These are phyloP conservation scores for Rugonectria rugulosa DNA, from an alignment of 2,329 filamentous ascomycete genomes.

Conservation along the genomic window DNA sequence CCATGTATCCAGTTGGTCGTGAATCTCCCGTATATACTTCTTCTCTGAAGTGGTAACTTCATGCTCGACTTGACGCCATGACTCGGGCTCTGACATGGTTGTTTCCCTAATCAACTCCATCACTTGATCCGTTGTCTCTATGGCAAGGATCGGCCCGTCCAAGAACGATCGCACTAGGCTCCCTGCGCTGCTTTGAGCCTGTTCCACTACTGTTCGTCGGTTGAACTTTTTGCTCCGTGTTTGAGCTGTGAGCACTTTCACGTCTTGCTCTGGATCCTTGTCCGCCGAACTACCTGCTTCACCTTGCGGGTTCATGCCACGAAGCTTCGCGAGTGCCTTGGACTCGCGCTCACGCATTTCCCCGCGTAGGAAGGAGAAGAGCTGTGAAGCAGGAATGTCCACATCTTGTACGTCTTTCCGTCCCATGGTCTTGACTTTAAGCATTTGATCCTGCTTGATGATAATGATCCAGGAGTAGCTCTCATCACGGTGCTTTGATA, in stretches of 20 bases:
- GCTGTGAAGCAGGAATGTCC: constrained; percentile 76
- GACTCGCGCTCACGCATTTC: constrained; percentile 84
- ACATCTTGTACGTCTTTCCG: constrained; percentile 78
- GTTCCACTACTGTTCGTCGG: constrained; percentile 84
- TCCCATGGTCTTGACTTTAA: constrained; percentile 82
- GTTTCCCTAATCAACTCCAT: constrained; percentile 80
- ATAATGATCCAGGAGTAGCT: constrained; percentile 87
- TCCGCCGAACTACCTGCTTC: constrained; percentile 41
- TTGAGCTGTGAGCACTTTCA: constrained; percentile 83
- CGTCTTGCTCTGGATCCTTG: constrained; percentile 69
- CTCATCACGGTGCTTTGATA: constrained; percentile 78
- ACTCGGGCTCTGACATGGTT: constrained; percentile 78
- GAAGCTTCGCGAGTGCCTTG: constrained; percentile 59
- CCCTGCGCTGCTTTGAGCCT: constrained; percentile 67
- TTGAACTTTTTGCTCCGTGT: constrained; percentile 93
- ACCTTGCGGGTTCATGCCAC: constrained; percentile 40
- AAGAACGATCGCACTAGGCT: constrained; percentile 75
- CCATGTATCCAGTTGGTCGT: constrained; percentile 75
- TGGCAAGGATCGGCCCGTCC: constrained; percentile 81
- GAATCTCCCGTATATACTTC: constrained; percentile 83
- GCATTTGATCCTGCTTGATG: constrained; percentile 77
- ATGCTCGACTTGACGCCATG: constrained; percentile 84
- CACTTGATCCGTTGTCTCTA: constrained; percentile 86
- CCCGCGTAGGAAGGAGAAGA: constrained; percentile 80
- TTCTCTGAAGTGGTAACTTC: constrained; percentile 78